These are phyloP conservation scores for Postia placenta DNA, from an alignment of 768 basidiomycete species.

Conservation along the genomic window DNA sequence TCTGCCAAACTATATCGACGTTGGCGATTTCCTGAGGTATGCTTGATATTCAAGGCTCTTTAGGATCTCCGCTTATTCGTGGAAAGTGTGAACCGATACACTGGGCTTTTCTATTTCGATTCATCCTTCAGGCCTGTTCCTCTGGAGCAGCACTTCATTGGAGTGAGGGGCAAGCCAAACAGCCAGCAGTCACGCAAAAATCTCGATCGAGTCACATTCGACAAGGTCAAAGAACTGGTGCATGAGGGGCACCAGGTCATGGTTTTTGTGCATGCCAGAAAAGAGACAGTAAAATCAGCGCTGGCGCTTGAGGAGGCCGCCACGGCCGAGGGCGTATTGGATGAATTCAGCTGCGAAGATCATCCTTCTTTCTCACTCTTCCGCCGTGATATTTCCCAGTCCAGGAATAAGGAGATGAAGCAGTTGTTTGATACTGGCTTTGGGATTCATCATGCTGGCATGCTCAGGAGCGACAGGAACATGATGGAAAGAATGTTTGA, in stretches of 20 bases:
- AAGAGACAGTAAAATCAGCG: slow-evolving; percentile 95
- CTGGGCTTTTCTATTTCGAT: slow-evolving; percentile 95
- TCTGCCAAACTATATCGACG: slow-evolving; percentile 94
- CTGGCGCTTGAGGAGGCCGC: slow-evolving; percentile 74
- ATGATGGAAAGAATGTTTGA: slow-evolving; percentile 95
- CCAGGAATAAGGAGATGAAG: slow-evolving; percentile 95
- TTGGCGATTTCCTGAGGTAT: slow-evolving; percentile 89
- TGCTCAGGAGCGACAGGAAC: slow-evolving; percentile 91
- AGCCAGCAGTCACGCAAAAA: slow-evolving; percentile 72
- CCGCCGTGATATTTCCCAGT: slow-evolving; percentile 70
- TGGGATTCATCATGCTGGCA: slow-evolving; percentile 98
- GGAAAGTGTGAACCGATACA: slow-evolving; percentile 75
- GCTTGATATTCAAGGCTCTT: slow-evolving; percentile 6
- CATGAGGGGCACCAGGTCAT: slow-evolving; percentile 95
- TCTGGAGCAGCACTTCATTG: slow-evolving; percentile 95
- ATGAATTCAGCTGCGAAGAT: slow-evolving; percentile 76
- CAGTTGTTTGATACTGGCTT: slow-evolving; percentile 88
- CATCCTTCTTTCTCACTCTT: slow-evolving; percentile 77
- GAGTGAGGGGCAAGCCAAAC: slow-evolving; percentile 83
- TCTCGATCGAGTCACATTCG: slow-evolving; percentile 80
- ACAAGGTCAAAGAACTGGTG: slow-evolving; percentile 87
- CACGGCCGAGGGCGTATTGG: slow-evolving; percentile 57
- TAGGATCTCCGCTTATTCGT: neutral
- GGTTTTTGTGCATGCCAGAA: slow-evolving; percentile 98
- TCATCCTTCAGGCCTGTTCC: slow-evolving; percentile 95